phyloP scores from a whole-genome alignment of 495 filamentous ascomycete species.

The Aspergillus taichungensis region DNA sequence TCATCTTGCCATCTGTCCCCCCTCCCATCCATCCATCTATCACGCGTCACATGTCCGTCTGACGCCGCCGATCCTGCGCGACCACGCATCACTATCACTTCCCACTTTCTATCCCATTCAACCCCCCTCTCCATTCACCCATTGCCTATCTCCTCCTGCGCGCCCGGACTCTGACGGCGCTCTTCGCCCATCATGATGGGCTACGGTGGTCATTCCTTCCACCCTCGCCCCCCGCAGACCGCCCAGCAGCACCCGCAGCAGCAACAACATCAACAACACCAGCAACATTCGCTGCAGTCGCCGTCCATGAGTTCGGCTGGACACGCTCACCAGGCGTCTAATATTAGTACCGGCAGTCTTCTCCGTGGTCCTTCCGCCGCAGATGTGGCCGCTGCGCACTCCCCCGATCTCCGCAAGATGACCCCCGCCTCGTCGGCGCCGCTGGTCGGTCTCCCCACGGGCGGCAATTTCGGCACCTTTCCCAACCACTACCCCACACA shows the following conservation, averaged over 20 bases:
- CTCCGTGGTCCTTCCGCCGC: slow-evolving; percentile 24
- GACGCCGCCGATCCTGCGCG: too few relatives aligned
- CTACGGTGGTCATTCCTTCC: slow-evolving; percentile 28
- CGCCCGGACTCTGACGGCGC: not conserved
- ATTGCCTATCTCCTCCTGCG: not conserved
- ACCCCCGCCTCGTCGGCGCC: slow-evolving; percentile 26
- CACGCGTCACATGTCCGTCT: too few relatives aligned
- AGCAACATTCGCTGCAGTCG: slow-evolving; percentile 24
- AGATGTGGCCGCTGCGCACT: slow-evolving; percentile 19
- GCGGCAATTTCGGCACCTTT: slow-evolving; percentile 22
- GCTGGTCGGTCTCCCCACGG: slow-evolving; percentile 25
- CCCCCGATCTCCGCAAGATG: slow-evolving; percentile 33
- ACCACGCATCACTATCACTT: too few relatives aligned
- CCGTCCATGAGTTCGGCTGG: slow-evolving; percentile 22
- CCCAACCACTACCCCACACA: slow-evolving; percentile 27
- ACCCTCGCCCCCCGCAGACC: slow-evolving; percentile 20
- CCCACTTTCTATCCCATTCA: not conserved
- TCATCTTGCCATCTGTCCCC: too few relatives aligned
- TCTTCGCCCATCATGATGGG: slow-evolving; percentile 15
- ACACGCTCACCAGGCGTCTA: slow-evolving; percentile 23
- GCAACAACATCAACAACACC: slow-evolving; percentile 22
- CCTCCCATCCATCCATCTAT: too few relatives aligned
- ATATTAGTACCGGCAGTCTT: slow-evolving; percentile 19
- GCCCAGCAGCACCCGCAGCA: slow-evolving; percentile 3
- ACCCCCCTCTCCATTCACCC: not conserved